These are phyloP conservation scores for Trichoderma reesei DNA, from an alignment of 495 filamentous ascomycete species.

Conservation along the genomic window DNA sequence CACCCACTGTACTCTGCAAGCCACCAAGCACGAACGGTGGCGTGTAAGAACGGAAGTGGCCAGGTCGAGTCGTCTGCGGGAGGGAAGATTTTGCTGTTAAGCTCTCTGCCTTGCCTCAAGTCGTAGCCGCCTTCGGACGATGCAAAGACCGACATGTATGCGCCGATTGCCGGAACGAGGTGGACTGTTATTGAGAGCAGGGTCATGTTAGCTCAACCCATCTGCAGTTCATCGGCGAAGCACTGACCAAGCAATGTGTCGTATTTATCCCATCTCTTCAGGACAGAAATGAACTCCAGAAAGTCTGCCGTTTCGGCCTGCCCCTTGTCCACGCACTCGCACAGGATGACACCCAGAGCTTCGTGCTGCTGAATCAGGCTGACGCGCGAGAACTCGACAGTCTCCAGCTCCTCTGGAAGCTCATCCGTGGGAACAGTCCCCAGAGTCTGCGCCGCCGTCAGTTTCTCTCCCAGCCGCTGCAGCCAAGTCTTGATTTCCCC, in stretches of 20 bases:
- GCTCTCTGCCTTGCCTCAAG: conserved; percentile 52
- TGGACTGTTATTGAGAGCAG: conserved; percentile 46
- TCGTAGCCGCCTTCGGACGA: conserved; percentile 52
- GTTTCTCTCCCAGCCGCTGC: conserved; percentile 56
- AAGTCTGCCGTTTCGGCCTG: conserved; percentile 64
- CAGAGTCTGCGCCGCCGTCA: conserved; percentile 59
- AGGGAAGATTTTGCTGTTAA: conserved; percentile 57
- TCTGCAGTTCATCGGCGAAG: not conserved
- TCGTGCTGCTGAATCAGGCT: conserved; percentile 83
- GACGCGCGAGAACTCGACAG: conserved; percentile 57
- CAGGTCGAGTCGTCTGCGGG: conserved; percentile 55
- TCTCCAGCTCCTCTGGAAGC: conserved; percentile 60
- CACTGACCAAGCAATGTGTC: conserved; percentile 42
- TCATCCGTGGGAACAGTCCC: conserved; percentile 47
- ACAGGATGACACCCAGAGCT: conserved; percentile 64
- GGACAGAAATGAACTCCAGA: conserved; percentile 48
- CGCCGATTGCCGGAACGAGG: conserved; percentile 64
- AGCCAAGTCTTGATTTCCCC: conserved; percentile 62
- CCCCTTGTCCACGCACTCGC: conserved; percentile 64
- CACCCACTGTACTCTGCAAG: conserved; percentile 84
- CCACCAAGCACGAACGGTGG: conserved; percentile 71
- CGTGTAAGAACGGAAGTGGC: conserved; percentile 62
- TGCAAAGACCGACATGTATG: conserved; percentile 64
- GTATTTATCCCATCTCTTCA: conserved; percentile 62
- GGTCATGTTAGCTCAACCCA: not conserved